Evolutionary conservation across 1,139 yeast species (phyloP).

Genomic region (Wickerhamiella infanticola): DNA sequence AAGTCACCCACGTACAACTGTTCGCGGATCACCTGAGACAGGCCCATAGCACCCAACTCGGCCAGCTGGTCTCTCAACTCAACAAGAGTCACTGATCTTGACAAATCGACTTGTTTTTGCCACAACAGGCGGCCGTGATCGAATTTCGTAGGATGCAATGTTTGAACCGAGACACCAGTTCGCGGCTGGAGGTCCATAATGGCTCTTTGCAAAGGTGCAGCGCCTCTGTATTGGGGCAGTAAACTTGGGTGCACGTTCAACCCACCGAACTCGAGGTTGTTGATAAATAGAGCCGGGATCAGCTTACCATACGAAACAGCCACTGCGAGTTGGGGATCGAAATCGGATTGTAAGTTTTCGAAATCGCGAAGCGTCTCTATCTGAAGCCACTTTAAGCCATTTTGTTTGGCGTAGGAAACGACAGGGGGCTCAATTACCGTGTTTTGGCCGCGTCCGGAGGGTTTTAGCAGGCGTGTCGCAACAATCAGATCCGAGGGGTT

Average conservation of each 20-base stretch:
- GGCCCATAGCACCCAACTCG: slow-evolving; percentile 39
- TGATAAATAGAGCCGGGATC: slow-evolving; percentile 49
- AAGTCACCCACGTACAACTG: not conserved
- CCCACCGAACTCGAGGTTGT: slow-evolving; percentile 43
- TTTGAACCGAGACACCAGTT: slow-evolving; percentile 84
- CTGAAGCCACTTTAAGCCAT: slow-evolving; percentile 30
- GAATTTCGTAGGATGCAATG: slow-evolving; percentile 73
- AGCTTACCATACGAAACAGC: slow-evolving; percentile 84
- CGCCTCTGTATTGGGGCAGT: slow-evolving; percentile 69
- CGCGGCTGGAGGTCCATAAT: slow-evolving; percentile 42
- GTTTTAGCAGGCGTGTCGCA: slow-evolving; percentile 52
- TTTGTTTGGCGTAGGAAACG: slow-evolving; percentile 28
- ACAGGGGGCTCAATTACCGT: slow-evolving; percentile 40
- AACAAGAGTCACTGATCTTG: slow-evolving; percentile 28
- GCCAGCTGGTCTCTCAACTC: slow-evolving; percentile 39
- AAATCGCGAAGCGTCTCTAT: slow-evolving; percentile 52
- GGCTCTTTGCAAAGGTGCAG: slow-evolving; percentile 81
- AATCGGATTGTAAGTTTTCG: slow-evolving; percentile 18
- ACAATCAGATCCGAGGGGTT: slow-evolving; percentile 7
- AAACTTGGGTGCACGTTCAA: slow-evolving; percentile 87
- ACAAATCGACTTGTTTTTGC: slow-evolving; percentile 34
- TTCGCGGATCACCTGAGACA: slow-evolving; percentile 30
- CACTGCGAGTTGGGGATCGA: slow-evolving; percentile 44
- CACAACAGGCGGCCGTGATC: slow-evolving; percentile 60
- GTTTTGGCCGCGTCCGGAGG: slow-evolving; percentile 50